phyloP scores from a whole-genome alignment of 768 basidiomycete genomes.

The Mycena vulgaris region DNA sequence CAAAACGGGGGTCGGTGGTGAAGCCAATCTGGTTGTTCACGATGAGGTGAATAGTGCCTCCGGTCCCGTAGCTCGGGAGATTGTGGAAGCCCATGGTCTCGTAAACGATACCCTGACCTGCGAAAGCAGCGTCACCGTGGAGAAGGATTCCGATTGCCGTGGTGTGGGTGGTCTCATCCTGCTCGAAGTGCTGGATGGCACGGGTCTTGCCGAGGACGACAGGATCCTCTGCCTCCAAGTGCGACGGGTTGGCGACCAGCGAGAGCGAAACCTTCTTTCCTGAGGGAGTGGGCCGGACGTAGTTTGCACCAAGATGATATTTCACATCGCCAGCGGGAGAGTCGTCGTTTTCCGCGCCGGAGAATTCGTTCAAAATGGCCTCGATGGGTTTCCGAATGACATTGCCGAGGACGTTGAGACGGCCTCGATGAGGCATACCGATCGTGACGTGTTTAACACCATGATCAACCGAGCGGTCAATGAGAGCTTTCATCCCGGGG shows the following conservation, averaged over 20 bases:
- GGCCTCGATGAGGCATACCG: constrained; percentile 99
- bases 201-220: constrained; percentile 99
- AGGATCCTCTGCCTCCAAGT: constrained; percentile 96
- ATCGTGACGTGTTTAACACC: constrained; percentile 97
- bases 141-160: constrained; percentile 96
- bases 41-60: constrained; percentile 97
- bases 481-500: constrained; percentile 99
- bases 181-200: constrained; percentile 95
- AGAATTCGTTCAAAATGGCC: constrained; percentile 97
- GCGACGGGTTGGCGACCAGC: constrained; percentile 98
- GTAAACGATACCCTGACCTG: constrained; percentile 98
- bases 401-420: constrained; percentile 97
- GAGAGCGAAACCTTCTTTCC: constrained; percentile 98
- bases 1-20: constrained; percentile 97
- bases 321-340: constrained; percentile 98
- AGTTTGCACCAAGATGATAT: constrained; percentile 99
- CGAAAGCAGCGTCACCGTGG: constrained; percentile 98
- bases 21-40: constrained; percentile 99
- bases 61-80: constrained; percentile 95
- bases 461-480: constrained; percentile 97
- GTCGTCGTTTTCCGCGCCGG: constrained; percentile 79
- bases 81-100: constrained; percentile 99
- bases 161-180: constrained; percentile 83
- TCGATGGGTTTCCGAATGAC: constrained; percentile 99
- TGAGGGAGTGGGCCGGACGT: constrained; percentile 96